A percentile compares a stretch with the other conserved stretches of the same genome.
phyloP scores from a whole-genome alignment of 2,329 filamentous ascomycete genomes.

The Epichloe hybrida region DNA sequence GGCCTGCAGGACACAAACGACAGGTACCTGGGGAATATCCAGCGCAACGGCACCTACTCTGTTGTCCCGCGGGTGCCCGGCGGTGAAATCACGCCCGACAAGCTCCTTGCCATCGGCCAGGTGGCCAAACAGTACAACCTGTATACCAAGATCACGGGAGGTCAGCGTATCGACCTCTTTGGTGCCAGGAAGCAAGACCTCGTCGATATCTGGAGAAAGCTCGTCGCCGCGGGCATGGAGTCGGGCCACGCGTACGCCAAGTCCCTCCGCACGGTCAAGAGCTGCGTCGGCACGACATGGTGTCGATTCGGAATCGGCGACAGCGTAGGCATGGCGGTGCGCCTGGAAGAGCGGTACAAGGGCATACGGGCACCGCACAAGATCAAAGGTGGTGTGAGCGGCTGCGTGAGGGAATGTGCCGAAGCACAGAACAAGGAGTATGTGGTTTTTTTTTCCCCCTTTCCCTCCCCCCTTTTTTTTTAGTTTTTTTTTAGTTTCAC shows the following conservation, averaged over 20 bases:
- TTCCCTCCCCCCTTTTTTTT: too few species aligned
- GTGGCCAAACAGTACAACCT: constrained; percentile 74
- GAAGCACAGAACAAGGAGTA: constrained; percentile 88
- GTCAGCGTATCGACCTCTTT: constrained; percentile 87
- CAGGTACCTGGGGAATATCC: constrained; percentile 75
- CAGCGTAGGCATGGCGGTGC: constrained; percentile 80
- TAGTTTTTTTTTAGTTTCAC: background rate
- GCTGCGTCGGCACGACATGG: constrained; percentile 84
- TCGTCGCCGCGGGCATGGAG: constrained; percentile 78
- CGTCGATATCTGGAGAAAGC: constrained; percentile 63
- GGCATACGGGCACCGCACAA: constrained; percentile 82
- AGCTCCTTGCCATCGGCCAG: constrained; percentile 68
- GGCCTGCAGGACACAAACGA: constrained; percentile 88
- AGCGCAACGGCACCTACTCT: constrained; percentile 81
- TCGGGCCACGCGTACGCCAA: constrained; percentile 87
- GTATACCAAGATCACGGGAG: constrained; percentile 87
- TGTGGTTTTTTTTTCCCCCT: constrained; percentile 20
- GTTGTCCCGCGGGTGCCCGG: constrained; percentile 73
- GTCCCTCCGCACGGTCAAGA: constrained; percentile 78
- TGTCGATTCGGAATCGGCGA: constrained; percentile 82
- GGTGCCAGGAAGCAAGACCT: constrained; percentile 81
- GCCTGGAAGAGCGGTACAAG: constrained; percentile 83
- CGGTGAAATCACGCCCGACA: constrained; percentile 79
- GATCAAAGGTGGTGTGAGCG: constrained; percentile 79
- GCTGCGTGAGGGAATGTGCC: constrained; percentile 84